These are phyloP conservation scores for Rhynchospora breviuscula DNA, from an alignment of 176 grass and related monocot species.

Conservation along the genomic window DNA sequence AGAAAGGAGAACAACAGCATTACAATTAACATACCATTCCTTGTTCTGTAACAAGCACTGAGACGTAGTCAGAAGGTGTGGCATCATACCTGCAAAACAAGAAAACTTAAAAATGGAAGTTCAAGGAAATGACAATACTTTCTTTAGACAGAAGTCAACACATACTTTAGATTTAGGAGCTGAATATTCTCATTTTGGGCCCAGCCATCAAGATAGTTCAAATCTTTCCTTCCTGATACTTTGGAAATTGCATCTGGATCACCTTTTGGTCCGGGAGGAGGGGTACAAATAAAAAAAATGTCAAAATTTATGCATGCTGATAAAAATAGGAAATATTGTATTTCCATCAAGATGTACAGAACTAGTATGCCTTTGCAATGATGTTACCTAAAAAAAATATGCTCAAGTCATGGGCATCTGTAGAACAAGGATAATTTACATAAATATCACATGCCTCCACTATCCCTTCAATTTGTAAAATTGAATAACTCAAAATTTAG, in stretches of 20 bases:
- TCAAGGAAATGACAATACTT: not conserved
- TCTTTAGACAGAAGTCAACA: not conserved
- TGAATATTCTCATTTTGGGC: conserved; percentile 54
- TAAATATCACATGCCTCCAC: no score
- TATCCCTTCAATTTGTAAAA: no score
- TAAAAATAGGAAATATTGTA: conserved; percentile 2
- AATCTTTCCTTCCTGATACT: conserved; percentile 36
- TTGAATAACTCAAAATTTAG: no score
- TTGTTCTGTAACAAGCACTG: conserved; percentile 87
- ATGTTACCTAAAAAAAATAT: no score
- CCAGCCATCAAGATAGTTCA: conserved; percentile 46
- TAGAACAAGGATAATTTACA: no score
- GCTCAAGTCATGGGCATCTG: no score
- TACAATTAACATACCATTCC: conserved; percentile 56
- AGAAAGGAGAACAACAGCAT: conserved; percentile 4
- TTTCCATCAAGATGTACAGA: no score
- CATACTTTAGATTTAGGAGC: conserved; percentile 69
- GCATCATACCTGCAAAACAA: conserved; percentile 56
- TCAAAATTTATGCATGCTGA: conserved; percentile 12
- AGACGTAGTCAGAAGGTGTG: conserved; percentile 75
- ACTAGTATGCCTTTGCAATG: no score
- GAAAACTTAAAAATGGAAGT: conserved; percentile 25
- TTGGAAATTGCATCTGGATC: conserved; percentile 71
- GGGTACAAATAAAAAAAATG: not conserved
- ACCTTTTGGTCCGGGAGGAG: conserved; percentile 34